These are phyloP conservation scores for Glycine tomentella DNA, from an alignment of 306 rosid genomes.

Conservation along the genomic window DNA sequence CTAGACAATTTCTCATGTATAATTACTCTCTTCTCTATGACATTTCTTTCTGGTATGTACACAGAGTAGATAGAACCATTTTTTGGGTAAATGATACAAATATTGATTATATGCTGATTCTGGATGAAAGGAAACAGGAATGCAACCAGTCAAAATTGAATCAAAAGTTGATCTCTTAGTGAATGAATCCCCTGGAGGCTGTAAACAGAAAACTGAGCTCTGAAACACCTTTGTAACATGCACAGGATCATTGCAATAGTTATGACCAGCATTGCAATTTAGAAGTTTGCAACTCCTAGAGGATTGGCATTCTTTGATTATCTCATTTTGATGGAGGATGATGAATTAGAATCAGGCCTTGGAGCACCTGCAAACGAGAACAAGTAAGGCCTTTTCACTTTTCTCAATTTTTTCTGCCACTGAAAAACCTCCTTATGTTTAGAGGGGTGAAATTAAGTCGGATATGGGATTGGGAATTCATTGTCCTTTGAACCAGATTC, in stretches of 20 bases:
- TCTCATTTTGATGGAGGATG: conserved; percentile 26
- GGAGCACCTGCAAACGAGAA: conserved; percentile 68
- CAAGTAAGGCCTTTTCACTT: conserved; percentile 52
- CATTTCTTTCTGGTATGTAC: conserved; percentile 45
- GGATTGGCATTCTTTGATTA: conserved; percentile 55
- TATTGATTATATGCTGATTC: conserved; percentile 65
- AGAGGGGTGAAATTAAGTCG: conserved; percentile 65
- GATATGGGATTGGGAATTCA: conserved; percentile 67
- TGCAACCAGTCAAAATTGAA: conserved; percentile 65
- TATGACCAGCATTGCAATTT: conserved; percentile 26
- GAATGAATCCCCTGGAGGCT: conserved; percentile 69
- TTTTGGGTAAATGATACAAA: conserved; percentile 62
- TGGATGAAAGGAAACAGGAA: conserved; percentile 68
- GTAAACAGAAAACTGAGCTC: too few relatives aligned
- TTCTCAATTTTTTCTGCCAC: conserved; percentile 60
- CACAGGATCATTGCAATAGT: conserved; percentile 48
- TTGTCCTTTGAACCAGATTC: conserved; percentile 55
- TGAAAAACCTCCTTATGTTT: conserved; percentile 45
- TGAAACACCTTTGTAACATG: conserved; percentile 52
- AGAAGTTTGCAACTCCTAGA: conserved; percentile 52
- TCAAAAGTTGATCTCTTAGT: conserved; percentile 65
- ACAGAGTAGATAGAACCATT: conserved; percentile 52
- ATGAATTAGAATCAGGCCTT: conserved; percentile 38
- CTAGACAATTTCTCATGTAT: conserved; percentile 50
- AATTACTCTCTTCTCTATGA: conserved; percentile 38